These are phyloP conservation scores for Clitoria ternatea DNA, from an alignment of 306 rosid genomes.

Conservation along the genomic window DNA sequence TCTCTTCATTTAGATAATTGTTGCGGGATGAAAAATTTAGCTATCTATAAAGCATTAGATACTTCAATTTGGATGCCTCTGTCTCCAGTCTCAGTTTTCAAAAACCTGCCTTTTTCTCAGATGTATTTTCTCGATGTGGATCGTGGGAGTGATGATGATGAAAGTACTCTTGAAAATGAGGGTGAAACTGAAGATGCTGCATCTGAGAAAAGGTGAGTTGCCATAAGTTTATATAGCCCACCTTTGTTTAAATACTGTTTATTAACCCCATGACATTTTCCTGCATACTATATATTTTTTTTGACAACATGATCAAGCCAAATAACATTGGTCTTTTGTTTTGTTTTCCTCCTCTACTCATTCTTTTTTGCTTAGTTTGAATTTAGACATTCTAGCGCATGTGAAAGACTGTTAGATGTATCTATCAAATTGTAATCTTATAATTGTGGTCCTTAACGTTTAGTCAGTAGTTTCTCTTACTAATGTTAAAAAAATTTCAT, in stretches of 20 bases:
- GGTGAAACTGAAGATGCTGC: constrained; percentile 47
- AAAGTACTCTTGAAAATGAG: constrained; percentile 35
- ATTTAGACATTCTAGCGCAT: not conserved
- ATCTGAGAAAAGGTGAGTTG: constrained; percentile 53
- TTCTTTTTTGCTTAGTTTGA: not conserved
- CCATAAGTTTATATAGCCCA: not conserved
- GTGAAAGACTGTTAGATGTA: not conserved
- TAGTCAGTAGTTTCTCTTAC: not conserved
- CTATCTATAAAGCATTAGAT: not conserved
- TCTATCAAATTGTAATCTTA: not conserved
- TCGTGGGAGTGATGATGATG: constrained; percentile 61
- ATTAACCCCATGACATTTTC: not conserved
- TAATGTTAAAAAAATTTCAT: not conserved
- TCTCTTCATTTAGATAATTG: constrained; percentile 3
- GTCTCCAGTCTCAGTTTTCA: not conserved
- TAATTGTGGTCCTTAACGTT: not conserved
- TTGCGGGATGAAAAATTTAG: not conserved
- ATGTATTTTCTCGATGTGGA: constrained; percentile 82
- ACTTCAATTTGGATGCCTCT: not conserved
- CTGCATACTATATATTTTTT: not conserved
- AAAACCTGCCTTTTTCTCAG: constrained; percentile 37
- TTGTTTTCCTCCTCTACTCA: not conserved
- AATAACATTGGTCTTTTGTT: not conserved
- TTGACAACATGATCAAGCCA: not conserved
- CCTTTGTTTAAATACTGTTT: not conserved